Base-by-base conservation (phyloP, 2,329 filamentous ascomycete species). In the Ophiostoma triangulosporum region DNA sequence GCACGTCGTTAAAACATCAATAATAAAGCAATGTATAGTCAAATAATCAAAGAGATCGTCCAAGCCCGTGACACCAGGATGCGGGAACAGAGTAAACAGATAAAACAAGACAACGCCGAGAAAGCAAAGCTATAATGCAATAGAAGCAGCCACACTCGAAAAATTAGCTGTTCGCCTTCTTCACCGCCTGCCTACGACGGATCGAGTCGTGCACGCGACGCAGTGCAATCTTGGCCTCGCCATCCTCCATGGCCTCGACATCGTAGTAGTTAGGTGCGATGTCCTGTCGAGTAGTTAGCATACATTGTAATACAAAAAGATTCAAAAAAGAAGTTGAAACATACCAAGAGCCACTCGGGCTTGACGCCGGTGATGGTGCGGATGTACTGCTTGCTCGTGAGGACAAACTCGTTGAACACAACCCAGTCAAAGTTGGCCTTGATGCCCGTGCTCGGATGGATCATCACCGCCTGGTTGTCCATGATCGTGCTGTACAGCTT, bases 381-480 rank as follows among this genome's bases (percentile, higher is more conserved):
- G 62, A 98, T 91, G 68, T 96, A 98, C 71, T 97, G 95, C 78
- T 98, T 96, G 52, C 86, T 93, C 1, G 93, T 98, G 54, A 98
- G 79, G 12, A 98, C 93, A 64, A 97, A 98, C 66, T 98, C 94
- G 63, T 97, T 95, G 71, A 98, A 98, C 26, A 98, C 73, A 26
- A 98, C 88, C 93, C 93, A 98, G 61, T 98, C 93, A 61, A 84
- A 88, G 56, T 96, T 90, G 55, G 88, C 83, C 50, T 82, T 80
- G 22, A 98, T 75, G 31, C 95, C 90, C 0, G 90, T 96, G 59
- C 87, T 93, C 2, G 93, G 93, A 70, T 98, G 93, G 56, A 98
- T 77, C 62, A 96, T 76, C 46, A 98, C 93, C 48, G 80, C 85
- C 70, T 97, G 91, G 63, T 96, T 86, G 65, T 98, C 94, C 73